phyloP scores from a whole-genome alignment of 805 yeast species.

The Lipomyces anomalus region DNA sequence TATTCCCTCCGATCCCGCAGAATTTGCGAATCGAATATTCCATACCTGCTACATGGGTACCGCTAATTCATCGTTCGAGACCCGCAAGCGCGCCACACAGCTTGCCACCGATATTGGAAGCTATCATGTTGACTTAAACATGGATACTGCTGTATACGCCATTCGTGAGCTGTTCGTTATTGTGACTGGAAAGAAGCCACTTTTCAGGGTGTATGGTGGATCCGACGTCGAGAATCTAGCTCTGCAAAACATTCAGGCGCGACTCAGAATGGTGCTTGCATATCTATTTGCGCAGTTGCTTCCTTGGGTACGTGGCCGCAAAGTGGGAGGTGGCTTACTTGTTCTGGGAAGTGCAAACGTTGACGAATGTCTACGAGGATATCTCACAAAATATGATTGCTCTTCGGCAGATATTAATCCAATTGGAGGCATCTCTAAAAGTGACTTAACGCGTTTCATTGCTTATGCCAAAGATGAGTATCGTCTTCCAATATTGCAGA shows the following conservation, averaged over 20 bases:
- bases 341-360: slow-evolving; percentile 96
- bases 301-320: slow-evolving; percentile 86
- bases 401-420: slow-evolving; percentile 97
- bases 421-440: slow-evolving; percentile 96
- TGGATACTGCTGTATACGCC: slow-evolving; percentile 76
- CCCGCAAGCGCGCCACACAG: slow-evolving; percentile 73
- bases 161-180: slow-evolving; percentile 72
- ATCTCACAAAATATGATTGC: slow-evolving; percentile 93
- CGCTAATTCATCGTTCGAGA: slow-evolving; percentile 80
- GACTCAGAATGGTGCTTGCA: slow-evolving; percentile 89
- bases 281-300: slow-evolving; percentile 88
- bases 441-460: slow-evolving; percentile 82
- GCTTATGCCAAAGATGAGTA: slow-evolving; percentile 66
- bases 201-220: slow-evolving; percentile 91
- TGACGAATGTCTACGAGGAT: slow-evolving; percentile 93
- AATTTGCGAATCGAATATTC: slow-evolving; percentile 68
- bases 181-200: slow-evolving; percentile 85
- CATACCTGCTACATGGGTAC: slow-evolving; percentile 97
- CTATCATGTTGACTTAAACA: slow-evolving; percentile 84
- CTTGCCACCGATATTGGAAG: slow-evolving; percentile 75
- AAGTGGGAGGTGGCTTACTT: slow-evolving; percentile 69
- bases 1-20: slow-evolving; percentile 68
- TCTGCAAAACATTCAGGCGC: slow-evolving; percentile 92
- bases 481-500: slow-evolving; percentile 67
- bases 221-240: slow-evolving; percentile 87